These are phyloP conservation scores for Suillus luteus DNA, from an alignment of 768 basidiomycete species.

Conservation along the genomic window DNA sequence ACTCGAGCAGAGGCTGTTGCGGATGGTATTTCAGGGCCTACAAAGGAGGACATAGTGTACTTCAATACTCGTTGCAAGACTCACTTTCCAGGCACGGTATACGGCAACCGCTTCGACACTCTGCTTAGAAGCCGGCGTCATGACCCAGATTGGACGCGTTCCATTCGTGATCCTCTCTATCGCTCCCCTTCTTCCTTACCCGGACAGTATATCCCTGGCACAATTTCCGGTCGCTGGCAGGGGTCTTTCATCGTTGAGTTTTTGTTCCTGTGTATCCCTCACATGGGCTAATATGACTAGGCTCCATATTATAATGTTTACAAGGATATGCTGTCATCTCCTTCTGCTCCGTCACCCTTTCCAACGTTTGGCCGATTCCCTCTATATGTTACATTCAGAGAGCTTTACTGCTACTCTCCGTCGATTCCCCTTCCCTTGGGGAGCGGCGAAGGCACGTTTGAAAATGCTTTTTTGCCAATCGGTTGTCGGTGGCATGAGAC, in stretches of 20 bases:
- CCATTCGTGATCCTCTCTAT: constrained; percentile 14
- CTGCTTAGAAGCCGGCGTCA: constrained; percentile 32
- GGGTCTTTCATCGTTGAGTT: constrained; percentile 47
- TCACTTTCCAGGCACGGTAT: constrained; percentile 31
- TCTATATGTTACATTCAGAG: constrained; percentile 49
- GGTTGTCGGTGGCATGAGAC: constrained; percentile 37
- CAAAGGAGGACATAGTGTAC: constrained; percentile 46
- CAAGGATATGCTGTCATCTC: constrained; percentile 36
- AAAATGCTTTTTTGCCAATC: constrained; percentile 50
- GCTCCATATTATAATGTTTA: constrained; percentile 42
- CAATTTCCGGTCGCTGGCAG: constrained; percentile 50
- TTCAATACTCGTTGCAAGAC: constrained; percentile 47
- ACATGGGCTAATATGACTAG: constrained; percentile 28
- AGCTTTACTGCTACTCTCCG: constrained; percentile 45
- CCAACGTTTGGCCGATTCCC: constrained; percentile 43
- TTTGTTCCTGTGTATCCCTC: neutral
- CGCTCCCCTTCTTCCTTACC: constrained; percentile 9
- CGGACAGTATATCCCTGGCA: constrained; percentile 43
- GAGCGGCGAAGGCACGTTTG: constrained; percentile 37
- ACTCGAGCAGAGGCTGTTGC: constrained; percentile 38
- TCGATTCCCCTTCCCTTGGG: constrained; percentile 37
- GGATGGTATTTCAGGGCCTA: constrained; percentile 40
- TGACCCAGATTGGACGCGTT: constrained; percentile 35
- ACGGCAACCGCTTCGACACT: constrained; percentile 21
- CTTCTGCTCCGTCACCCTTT: constrained; percentile 37